phyloP scores from a whole-genome alignment of 2,329 filamentous ascomycete species.

The Calonectria crousiana region DNA sequence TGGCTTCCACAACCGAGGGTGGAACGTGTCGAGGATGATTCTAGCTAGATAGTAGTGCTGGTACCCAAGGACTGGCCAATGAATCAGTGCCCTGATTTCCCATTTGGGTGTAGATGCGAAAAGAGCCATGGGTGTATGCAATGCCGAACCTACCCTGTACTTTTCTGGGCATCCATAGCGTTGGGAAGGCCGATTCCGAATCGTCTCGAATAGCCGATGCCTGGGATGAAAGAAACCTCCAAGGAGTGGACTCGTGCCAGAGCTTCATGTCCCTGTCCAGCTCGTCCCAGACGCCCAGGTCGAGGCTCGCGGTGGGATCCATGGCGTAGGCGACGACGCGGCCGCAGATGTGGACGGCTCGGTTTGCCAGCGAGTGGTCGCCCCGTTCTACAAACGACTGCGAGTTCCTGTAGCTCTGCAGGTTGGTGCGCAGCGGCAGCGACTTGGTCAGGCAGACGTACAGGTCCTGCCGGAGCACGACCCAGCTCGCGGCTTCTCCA shows the following conservation, averaged over 20 bases:
- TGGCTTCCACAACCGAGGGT: slow-evolving; percentile 47
- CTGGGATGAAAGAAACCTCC: slow-evolving; percentile 32
- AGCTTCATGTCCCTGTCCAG: slow-evolving; percentile 36
- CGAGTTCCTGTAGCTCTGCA: slow-evolving; percentile 49
- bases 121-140: not conserved
- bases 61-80: slow-evolving; percentile 48
- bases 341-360: slow-evolving; percentile 43
- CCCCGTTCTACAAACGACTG: slow-evolving; percentile 38
- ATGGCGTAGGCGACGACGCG: slow-evolving; percentile 50
- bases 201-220: slow-evolving; percentile 11
- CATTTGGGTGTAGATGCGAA: not conserved
- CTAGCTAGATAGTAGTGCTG: slow-evolving; percentile 55
- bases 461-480: slow-evolving; percentile 62
- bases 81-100: not conserved
- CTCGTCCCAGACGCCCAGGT: slow-evolving; percentile 31
- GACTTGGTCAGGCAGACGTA: slow-evolving; percentile 59
- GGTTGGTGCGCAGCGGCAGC: slow-evolving; percentile 49
- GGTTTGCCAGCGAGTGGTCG: slow-evolving; percentile 44
- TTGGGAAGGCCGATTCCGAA: slow-evolving; percentile 27
- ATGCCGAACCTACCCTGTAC: slow-evolving; percentile 27
- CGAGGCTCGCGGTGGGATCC: slow-evolving; percentile 46
- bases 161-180: slow-evolving; percentile 30
- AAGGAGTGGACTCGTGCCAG: slow-evolving; percentile 40
- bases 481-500: slow-evolving; percentile 59
- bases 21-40: slow-evolving; percentile 54